phyloP scores from a whole-genome alignment of 495 filamentous ascomycete species.

The Xylaria nigripes region DNA sequence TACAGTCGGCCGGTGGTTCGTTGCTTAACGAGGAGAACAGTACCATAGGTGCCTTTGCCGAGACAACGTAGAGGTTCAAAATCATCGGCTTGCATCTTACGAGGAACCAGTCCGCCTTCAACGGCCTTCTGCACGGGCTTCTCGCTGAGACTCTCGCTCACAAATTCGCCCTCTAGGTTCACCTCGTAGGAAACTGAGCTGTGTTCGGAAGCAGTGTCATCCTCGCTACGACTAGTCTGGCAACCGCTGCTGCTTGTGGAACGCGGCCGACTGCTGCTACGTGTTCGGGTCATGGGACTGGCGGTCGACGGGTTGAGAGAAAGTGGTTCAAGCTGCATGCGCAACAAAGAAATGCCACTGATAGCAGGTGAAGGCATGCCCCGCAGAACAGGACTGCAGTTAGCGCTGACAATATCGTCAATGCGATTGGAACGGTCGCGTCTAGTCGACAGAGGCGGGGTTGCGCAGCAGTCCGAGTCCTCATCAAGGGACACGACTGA shows the following conservation, averaged over 20 bases:
- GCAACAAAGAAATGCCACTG: conserved; percentile 69
- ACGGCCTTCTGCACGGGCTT: conserved; percentile 25
- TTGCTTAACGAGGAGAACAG: conserved; percentile 87
- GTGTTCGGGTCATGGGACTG: conserved; percentile 36
- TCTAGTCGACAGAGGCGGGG: conserved; percentile 30
- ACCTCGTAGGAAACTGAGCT: conserved; percentile 72
- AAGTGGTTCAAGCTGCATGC: conserved; percentile 59
- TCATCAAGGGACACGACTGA: conserved; percentile 78
- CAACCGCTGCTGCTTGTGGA: conserved; percentile 25
- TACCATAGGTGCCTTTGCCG: conserved; percentile 92
- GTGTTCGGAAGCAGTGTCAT: conserved; percentile 33
- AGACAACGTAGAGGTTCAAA: conserved; percentile 92
- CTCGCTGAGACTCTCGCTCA: conserved; percentile 58
- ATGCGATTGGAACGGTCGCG: conserved; percentile 27
- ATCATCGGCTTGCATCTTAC: conserved; percentile 86
- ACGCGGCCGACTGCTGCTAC: conserved; percentile 28
- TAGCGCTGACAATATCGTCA: conserved; percentile 49
- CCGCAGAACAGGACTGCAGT: conserved; percentile 54
- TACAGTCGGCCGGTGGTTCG: conserved; percentile 77
- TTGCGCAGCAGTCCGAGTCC: conserved; percentile 59
- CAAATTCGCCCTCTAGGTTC: conserved; percentile 77
- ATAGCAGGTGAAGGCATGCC: conserved; percentile 47
- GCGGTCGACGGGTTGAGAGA: conserved; percentile 47
- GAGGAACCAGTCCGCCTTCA: conserved; percentile 39
- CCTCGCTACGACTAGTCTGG: conserved; percentile 30